Percentiles rank a stretch among this genome's conserved stretches.
Evolutionary conservation across 2,329 filamentous ascomycete species (phyloP).

Genomic region (Biscogniauxia sp.): DNA sequence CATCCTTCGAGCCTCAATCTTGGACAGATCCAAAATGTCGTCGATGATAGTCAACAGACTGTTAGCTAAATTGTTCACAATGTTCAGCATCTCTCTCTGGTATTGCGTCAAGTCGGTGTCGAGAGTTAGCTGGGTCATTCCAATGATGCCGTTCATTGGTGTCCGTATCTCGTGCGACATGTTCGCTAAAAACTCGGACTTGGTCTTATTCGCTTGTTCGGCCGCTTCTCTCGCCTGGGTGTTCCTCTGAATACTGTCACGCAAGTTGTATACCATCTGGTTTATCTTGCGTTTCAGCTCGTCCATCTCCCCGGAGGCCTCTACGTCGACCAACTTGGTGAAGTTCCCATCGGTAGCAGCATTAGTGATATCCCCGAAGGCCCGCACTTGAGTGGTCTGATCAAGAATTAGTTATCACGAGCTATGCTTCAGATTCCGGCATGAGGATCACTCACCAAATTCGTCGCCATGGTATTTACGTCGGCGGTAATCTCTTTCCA

Average conservation of each 20-base stretch:
- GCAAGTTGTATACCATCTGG: constrained; percentile 94
- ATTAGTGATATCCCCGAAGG: constrained; percentile 98
- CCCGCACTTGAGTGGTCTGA: constrained; percentile 93
- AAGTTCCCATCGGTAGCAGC: constrained; percentile 96
- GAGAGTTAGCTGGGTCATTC: constrained; percentile 94
- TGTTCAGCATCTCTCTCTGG: constrained; percentile 97
- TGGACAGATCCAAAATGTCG: constrained; percentile 70
- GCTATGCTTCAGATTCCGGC: neutral
- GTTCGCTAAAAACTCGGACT: constrained; percentile 96
- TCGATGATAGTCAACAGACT: constrained; percentile 97
- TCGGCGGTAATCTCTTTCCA: constrained; percentile 99
- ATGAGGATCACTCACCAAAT: constrained; percentile 45
- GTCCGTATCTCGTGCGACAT: constrained; percentile 99
- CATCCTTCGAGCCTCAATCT: constrained; percentile 95
- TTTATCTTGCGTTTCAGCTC: constrained; percentile 99
- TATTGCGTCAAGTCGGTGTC: constrained; percentile 94
- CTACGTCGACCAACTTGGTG: constrained; percentile 92
- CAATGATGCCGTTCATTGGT: constrained; percentile 96
- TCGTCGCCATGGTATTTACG: constrained; percentile 87
- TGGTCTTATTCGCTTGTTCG: constrained; percentile 95
- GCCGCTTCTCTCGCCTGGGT: constrained; percentile 93
- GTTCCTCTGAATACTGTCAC: constrained; percentile 95
- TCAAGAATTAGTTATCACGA: neutral
- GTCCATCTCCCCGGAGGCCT: constrained; percentile 98
- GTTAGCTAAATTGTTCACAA: constrained; percentile 94